Evolutionary conservation across 257 asterid genomes (phyloP), one percentile per base, ranked within the genome.

Genomic region (Rauvolfia tetraphylla): DNA sequence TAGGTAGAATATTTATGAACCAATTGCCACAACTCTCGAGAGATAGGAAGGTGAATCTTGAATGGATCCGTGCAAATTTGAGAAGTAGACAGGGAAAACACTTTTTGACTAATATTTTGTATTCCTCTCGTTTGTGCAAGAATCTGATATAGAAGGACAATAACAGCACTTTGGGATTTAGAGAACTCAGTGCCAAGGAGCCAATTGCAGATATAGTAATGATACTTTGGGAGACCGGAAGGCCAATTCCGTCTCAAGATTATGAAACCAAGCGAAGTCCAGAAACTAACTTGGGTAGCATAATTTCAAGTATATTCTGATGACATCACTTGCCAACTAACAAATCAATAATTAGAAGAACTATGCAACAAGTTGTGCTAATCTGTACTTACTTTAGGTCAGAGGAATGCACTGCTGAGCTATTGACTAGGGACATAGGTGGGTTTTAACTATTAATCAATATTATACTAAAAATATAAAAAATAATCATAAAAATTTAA

Each of bases 321-420:
- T 71, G 56, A 42, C 66, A 22, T 70, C 72, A 71, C 63, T 41
- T 44, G 41, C 59, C 71, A 77, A 77, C 76, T 57, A 78, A 71
- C 57, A 71, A 76, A 36, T 3, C 20, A 69, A 77, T 68, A 20
- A 77, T 42, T 77, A 38, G 61, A 38, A 41, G 3, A 41, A 41
- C 8, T 39, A 39, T 39, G 42, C 44, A 41, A 41, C 44, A 41
- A 41, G 8, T 41, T 41, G 53, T 42, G 18, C 3, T 12, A 17
- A 1, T 7, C 14, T 68, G 38, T 23, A 53, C 34, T 31, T 57
- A 27, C 38, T 69, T 10, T 65, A 1, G 46, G 51, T n/a, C n/a
- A n/a, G n/a, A n/a, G n/a, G n/a, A n/a, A n/a, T n/a, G n/a, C n/a
- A n/a, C n/a, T n/a, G n/a, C 49, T 59, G 31, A 66, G 74, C 39